Evolutionary conservation across 2,329 filamentous ascomycete species (phyloP).

Genomic region (Neonectria magnoliae): DNA sequence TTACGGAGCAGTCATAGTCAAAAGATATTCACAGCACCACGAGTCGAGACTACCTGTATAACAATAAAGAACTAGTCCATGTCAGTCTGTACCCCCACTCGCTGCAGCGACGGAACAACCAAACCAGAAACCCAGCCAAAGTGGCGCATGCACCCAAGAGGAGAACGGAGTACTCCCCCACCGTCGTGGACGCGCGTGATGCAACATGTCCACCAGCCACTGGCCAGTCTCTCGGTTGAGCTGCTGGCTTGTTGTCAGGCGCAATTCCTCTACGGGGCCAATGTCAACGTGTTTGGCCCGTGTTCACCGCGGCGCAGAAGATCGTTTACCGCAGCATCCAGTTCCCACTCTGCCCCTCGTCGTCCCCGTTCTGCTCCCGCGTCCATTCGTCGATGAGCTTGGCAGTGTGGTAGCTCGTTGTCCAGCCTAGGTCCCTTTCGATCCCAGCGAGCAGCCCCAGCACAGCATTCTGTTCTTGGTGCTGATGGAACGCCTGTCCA

Average conservation of each 20-base stretch:
- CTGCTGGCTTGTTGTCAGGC: neutral
- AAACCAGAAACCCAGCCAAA: neutral
- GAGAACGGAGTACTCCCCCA: neutral
- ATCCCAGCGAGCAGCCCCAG: constrained; percentile 66
- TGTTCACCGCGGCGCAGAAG: neutral
- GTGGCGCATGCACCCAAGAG: neutral
- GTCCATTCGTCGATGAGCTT: constrained; percentile 36
- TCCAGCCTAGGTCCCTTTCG: constrained; percentile 71
- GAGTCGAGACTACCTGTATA: too few species aligned
- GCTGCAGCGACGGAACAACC: neutral
- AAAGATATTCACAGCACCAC: too few species aligned
- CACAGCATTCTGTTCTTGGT: constrained; percentile 64
- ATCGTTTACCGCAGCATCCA: constrained; percentile 2
- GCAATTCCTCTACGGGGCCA: neutral
- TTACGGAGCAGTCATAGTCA: too few species aligned
- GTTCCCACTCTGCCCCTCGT: neutral
- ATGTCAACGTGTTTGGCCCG: neutral
- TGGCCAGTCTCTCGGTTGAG: neutral
- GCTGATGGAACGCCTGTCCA: constrained; percentile 50
- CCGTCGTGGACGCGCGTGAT: neutral
- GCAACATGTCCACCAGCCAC: neutral
- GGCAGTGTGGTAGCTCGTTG: constrained; percentile 51
- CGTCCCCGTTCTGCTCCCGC: neutral
- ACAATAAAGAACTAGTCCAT: too few species aligned
- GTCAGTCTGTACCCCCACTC: neutral